Conservation (phyloP, 108 stramenopile genomes). For the Pseudonitzschia pungens region DNA sequence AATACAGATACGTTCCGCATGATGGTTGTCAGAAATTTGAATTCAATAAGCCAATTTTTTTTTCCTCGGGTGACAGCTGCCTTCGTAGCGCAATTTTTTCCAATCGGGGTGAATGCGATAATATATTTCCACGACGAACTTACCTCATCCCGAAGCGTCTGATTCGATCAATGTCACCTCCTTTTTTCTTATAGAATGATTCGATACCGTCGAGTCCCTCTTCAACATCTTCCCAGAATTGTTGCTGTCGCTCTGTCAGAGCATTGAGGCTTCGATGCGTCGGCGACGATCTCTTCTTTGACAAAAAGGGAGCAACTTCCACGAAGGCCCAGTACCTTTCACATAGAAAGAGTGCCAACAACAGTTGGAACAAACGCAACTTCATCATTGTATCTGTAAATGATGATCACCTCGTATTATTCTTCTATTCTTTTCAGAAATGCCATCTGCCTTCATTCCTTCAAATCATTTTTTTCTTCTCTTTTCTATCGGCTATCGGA, state of each 20-base stretch:
- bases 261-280: slow-evolving; percentile 15
- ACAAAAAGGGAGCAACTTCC: not conserved
- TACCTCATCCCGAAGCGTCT: slow-evolving; percentile 58
- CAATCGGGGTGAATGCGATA: not conserved
- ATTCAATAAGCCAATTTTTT: no score
- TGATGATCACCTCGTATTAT: not conserved
- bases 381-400: not conserved
- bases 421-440: not conserved
- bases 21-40: no score
- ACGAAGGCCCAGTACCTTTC: slow-evolving; percentile 10
- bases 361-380: not conserved
- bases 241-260: slow-evolving; percentile 74
- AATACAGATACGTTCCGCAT: no score
- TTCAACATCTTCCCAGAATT: slow-evolving; percentile 89
- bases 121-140: not conserved
- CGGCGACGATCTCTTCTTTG: not conserved
- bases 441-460: not conserved
- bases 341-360: not conserved
- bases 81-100: not conserved
- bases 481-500: no score
- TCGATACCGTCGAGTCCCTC: slow-evolving; percentile 71
- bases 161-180: slow-evolving; percentile 65
- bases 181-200: slow-evolving; percentile 57
- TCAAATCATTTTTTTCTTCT: no score
- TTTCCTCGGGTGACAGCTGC: not conserved